Percentiles rank a stretch among this genome's conserved stretches.
These are phyloP conservation scores for Gloeostereum incarnatum DNA, from an alignment of 768 basidiomycete genomes.

Conservation along the genomic window DNA sequence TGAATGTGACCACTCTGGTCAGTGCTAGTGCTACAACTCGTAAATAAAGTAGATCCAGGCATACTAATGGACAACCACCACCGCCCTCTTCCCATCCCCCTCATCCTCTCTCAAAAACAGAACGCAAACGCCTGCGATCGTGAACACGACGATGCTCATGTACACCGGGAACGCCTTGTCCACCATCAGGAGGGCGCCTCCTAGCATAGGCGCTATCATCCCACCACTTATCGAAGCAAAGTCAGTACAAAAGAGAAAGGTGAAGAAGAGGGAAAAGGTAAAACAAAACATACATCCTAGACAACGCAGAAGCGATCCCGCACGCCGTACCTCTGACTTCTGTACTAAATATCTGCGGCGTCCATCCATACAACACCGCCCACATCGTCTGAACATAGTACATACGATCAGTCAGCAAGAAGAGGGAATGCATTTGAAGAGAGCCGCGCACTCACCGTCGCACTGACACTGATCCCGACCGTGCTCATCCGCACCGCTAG, in stretches of 20 bases:
- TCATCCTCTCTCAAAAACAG: conserved; percentile 45
- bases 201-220: conserved; percentile 79
- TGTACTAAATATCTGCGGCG: conserved; percentile 81
- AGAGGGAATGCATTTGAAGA: neutral
- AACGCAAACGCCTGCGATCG: conserved; percentile 53
- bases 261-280: neutral
- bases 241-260: conserved; percentile 5
- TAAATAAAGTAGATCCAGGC: no score
- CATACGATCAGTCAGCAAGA: neutral
- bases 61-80: no score
- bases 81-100: conserved; percentile 24
- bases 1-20: no score
- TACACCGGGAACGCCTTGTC: conserved; percentile 70
- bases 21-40: no score
- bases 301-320: conserved; percentile 80
- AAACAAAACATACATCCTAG: conserved; percentile 54
- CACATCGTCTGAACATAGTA: conserved; percentile 55
- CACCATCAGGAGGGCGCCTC: conserved; percentile 62
- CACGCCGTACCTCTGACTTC: conserved; percentile 84
- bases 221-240: conserved; percentile 49
- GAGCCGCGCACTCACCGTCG: conserved; percentile 39
- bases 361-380: conserved; percentile 87
- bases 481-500: conserved; percentile 58
- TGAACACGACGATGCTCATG: conserved; percentile 57
- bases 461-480: conserved; percentile 69